Percentiles rank a stretch among this genome's conserved stretches.
These are phyloP conservation scores for Termitomyces eurrhizus DNA, from an alignment of 768 basidiomycete species.

Conservation along the genomic window DNA sequence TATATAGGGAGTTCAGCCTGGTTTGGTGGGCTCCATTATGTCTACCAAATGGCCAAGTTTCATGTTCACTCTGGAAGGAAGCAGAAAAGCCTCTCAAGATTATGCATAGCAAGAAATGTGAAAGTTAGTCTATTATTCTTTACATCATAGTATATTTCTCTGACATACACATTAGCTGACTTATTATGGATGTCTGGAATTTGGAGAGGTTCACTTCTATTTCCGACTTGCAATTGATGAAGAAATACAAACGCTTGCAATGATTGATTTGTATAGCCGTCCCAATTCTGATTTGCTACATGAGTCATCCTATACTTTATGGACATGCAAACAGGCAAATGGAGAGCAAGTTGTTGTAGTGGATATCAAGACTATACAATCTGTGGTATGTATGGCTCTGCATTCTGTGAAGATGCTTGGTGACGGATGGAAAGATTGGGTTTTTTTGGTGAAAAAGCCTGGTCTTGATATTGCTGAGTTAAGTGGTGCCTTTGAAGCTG, in stretches of 20 bases:
- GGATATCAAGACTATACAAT: not conserved
- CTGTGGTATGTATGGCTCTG: not conserved
- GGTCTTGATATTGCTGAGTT: slow-evolving; percentile 15
- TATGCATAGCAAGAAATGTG: not conserved
- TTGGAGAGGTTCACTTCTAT: too few species aligned
- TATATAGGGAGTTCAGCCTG: too few species aligned
- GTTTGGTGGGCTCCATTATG: slow-evolving; percentile 18
- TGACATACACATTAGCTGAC: too few species aligned
- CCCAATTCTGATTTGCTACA: too few species aligned
- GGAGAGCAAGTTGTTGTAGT: not conserved
- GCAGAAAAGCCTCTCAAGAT: not conserved
- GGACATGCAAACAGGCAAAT: not conserved
- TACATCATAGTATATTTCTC: too few species aligned
- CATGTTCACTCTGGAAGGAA: slow-evolving; percentile 17
- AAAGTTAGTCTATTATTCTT: too few species aligned
- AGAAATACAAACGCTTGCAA: too few species aligned
- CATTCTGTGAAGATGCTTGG: slow-evolving; percentile 10
- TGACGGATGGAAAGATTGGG: slow-evolving; percentile 9
- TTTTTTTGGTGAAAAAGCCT: slow-evolving; percentile 17
- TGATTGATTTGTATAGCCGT: too few species aligned
- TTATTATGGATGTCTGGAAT: too few species aligned
- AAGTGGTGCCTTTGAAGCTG: slow-evolving; percentile 2
- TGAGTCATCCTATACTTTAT: too few species aligned
- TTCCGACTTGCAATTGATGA: too few species aligned
- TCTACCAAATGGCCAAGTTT: slow-evolving; percentile 21